Evolutionary conservation across 2,329 filamentous ascomycete species (phyloP).

Genomic region (Hirsutella rhossiliensis): DNA sequence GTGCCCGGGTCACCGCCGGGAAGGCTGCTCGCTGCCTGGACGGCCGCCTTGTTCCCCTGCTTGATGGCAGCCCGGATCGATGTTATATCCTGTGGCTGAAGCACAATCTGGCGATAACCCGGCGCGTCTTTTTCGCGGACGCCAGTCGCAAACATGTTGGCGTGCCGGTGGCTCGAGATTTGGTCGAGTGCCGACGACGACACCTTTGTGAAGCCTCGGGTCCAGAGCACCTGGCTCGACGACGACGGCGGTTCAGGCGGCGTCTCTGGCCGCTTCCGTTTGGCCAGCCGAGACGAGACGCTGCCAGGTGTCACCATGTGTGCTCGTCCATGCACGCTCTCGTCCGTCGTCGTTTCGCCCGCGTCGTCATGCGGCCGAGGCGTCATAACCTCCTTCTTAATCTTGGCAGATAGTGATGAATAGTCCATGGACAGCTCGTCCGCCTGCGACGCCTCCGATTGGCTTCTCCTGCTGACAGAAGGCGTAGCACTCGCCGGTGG

Average conservation of each 20-base stretch:
- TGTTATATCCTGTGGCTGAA: constrained; percentile 66
- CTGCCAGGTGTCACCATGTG: constrained; percentile 24
- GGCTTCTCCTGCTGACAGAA: constrained; percentile 26
- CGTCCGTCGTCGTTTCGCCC: constrained; percentile 43
- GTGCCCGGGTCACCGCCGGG: constrained; percentile 46
- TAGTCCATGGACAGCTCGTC: constrained; percentile 36
- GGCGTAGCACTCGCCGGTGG: constrained; percentile 22
- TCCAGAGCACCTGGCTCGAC: constrained; percentile 60
- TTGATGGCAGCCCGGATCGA: constrained; percentile 65
- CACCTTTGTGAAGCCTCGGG: constrained; percentile 63
- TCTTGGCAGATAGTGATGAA: constrained; percentile 24
- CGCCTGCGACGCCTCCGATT: constrained; percentile 32
- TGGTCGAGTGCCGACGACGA: constrained; percentile 63
- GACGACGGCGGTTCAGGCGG: constrained; percentile 37
- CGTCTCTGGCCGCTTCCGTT: constrained; percentile 46
- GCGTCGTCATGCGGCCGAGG: constrained; percentile 41
- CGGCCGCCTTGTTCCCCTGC: constrained; percentile 55
- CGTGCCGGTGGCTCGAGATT: constrained; percentile 64
- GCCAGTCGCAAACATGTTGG: constrained; percentile 67
- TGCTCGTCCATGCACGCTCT: constrained; percentile 30
- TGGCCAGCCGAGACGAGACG: constrained; percentile 27
- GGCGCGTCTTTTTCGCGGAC: constrained; percentile 66
- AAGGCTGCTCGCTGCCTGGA: constrained; percentile 47
- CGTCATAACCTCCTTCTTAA: constrained; percentile 49
- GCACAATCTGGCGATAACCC: constrained; percentile 61